Conservation (phyloP, 2,329 filamentous ascomycete genomes). For the Diaporthe longicolla region DNA sequence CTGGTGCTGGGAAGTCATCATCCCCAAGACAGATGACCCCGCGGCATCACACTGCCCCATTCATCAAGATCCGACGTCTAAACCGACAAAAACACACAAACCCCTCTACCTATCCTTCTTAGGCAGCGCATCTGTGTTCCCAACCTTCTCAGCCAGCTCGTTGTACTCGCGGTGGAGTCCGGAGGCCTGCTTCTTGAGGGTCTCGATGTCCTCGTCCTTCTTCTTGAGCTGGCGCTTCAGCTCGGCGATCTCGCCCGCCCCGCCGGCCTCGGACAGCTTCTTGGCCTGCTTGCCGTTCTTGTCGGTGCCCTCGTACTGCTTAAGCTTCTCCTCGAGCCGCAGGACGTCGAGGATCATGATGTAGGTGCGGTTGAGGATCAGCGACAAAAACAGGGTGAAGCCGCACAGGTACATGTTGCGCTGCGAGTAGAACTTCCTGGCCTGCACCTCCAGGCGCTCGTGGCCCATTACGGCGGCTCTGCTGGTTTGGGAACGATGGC, state of each 20-base stretch:
- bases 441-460: slow-evolving; percentile 98
- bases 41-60: background rate
- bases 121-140: slow-evolving; percentile 65
- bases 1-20: background rate
- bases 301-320: slow-evolving; percentile 79
- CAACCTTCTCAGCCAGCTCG: slow-evolving; percentile 86
- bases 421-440: slow-evolving; percentile 99
- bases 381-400: slow-evolving; percentile 97
- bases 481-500: slow-evolving; percentile 32
- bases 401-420: slow-evolving; percentile 99
- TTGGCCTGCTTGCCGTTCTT: slow-evolving; percentile 75
- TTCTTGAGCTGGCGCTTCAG: slow-evolving; percentile 80
- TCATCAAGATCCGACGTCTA: background rate
- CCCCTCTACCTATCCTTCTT: slow-evolving; percentile 70
- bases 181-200: slow-evolving; percentile 91
- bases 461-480: slow-evolving; percentile 83
- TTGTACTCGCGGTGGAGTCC: slow-evolving; percentile 89
- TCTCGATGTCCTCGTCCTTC: slow-evolving; percentile 88
- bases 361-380: slow-evolving; percentile 99
- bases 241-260: slow-evolving; percentile 80
- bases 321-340: slow-evolving; percentile 91
- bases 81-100: background rate
- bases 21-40: too few species aligned
- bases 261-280: slow-evolving; percentile 80
- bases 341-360: slow-evolving; percentile 95